These are phyloP conservation scores for Torulaspora microellipsoides DNA, from an alignment of 805 yeast genomes.

Conservation along the genomic window DNA sequence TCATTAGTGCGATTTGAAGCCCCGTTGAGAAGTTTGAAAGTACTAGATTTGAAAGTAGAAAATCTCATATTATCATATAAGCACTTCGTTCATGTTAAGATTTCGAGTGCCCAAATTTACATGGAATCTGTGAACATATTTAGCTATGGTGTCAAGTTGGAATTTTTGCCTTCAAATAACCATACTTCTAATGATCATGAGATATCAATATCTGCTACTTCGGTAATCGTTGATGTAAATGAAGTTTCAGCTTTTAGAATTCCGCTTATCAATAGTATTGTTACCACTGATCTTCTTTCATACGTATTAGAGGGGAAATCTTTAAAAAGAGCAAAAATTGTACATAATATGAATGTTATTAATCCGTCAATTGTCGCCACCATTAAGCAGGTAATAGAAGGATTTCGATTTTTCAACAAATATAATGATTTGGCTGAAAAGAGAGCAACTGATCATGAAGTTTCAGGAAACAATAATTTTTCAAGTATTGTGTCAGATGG, in stretches of 20 bases:
- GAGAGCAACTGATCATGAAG: not conserved
- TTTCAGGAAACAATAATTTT: not conserved
- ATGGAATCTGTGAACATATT: conserved; percentile 22
- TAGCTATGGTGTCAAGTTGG: conserved; percentile 21
- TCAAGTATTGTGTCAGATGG: conserved; percentile 1
- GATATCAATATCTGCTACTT: conserved; percentile 28
- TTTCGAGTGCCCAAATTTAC: conserved; percentile 28
- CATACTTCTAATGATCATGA: conserved; percentile 24
- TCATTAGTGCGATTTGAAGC: conserved; percentile 1
- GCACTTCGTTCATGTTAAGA: conserved; percentile 13
- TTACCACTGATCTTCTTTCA: conserved; percentile 27
- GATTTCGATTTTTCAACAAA: conserved; percentile 6
- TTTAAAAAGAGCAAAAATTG: conserved; percentile 17
- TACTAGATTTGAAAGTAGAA: conserved; percentile 32
- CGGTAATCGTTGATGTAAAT: conserved; percentile 18
- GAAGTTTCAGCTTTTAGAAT: conserved; percentile 24
- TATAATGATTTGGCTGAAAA: not conserved
- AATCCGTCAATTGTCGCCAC: conserved; percentile 31
- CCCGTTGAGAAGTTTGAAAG: conserved; percentile 16
- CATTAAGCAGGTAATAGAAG: conserved; percentile 15
- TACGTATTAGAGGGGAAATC: conserved; percentile 17
- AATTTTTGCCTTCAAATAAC: conserved; percentile 19
- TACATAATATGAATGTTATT: conserved; percentile 26
- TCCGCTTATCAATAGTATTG: conserved; percentile 29
- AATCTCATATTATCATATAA: conserved; percentile 21